Evolutionary conservation across 208 protist genomes (phyloP).

Genomic region (Porcisia hertigi): DNA sequence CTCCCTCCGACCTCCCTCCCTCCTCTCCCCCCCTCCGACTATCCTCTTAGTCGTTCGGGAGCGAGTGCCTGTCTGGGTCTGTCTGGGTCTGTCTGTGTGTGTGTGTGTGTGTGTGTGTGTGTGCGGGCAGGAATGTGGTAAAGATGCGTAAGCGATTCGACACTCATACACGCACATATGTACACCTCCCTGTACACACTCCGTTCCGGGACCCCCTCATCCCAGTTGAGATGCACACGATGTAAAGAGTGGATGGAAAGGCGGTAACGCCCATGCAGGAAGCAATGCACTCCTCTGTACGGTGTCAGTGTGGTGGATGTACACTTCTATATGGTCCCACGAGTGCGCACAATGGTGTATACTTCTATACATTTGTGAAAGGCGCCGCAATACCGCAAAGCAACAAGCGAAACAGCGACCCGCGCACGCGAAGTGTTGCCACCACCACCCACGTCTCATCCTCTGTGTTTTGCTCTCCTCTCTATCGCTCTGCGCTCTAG

Average conservation of each 20-base stretch:
- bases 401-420: not conserved
- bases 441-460: no score
- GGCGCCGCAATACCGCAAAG: not conserved
- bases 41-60: not conserved
- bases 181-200: not conserved
- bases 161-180: not conserved
- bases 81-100: not conserved
- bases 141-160: not conserved
- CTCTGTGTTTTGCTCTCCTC: not conserved
- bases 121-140: not conserved
- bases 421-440: not conserved
- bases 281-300: not conserved
- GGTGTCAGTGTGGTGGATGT: not conserved
- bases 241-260: not conserved
- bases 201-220: not conserved
- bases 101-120: not conserved
- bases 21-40: not conserved
- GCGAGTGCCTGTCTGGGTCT: not conserved
- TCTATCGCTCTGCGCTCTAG: not conserved
- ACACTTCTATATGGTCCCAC: not conserved
- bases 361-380: not conserved
- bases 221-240: not conserved
- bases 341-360: slow-evolving; percentile 5
- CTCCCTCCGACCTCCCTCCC: not conserved
- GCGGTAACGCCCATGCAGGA: not conserved